phyloP scores from a whole-genome alignment of 208 protist genomes.

The Leptomonas seymouri region DNA sequence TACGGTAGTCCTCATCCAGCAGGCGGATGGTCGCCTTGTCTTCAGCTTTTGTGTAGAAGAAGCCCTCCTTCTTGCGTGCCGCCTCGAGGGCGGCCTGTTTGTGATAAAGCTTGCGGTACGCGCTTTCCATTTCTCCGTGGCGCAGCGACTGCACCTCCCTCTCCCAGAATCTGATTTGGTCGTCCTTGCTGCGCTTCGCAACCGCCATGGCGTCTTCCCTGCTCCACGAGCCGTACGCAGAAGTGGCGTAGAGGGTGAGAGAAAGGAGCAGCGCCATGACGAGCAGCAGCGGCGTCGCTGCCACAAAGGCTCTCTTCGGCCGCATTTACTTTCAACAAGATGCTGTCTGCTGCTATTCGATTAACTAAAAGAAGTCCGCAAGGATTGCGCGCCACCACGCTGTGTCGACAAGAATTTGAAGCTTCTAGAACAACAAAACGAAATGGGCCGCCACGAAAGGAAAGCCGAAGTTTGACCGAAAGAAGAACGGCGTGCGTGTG shows the following conservation, averaged over 20 bases:
- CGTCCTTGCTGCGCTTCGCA: slow-evolving; percentile 46
- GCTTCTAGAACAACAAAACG: too few relatives aligned
- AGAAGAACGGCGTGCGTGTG: too few relatives aligned
- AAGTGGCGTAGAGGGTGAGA: not conserved
- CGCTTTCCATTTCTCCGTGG: slow-evolving; percentile 36
- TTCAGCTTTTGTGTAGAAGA: slow-evolving; percentile 63
- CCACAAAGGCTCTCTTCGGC: not conserved
- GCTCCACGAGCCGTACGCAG: not conserved
- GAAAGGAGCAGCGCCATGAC: slow-evolving; percentile 13
- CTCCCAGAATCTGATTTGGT: slow-evolving; percentile 77
- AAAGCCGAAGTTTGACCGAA: too few relatives aligned
- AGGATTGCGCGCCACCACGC: too few relatives aligned
- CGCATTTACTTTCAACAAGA: not conserved
- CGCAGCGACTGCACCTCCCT: slow-evolving; percentile 47
- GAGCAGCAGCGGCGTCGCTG: slow-evolving; percentile 5
- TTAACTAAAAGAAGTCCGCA: too few relatives aligned
- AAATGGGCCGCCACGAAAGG: too few relatives aligned
- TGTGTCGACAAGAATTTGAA: too few relatives aligned
- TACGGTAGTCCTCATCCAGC: slow-evolving; percentile 71
- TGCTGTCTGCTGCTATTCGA: too few relatives aligned
- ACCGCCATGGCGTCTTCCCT: slow-evolving; percentile 27
- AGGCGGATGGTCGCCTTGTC: slow-evolving; percentile 75
- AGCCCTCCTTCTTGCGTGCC: slow-evolving; percentile 58
- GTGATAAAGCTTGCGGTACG: slow-evolving; percentile 42
- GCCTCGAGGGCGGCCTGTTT: slow-evolving; percentile 46